Conservation (phyloP, 768 basidiomycete genomes). For the Podaxis pistillaris region DNA sequence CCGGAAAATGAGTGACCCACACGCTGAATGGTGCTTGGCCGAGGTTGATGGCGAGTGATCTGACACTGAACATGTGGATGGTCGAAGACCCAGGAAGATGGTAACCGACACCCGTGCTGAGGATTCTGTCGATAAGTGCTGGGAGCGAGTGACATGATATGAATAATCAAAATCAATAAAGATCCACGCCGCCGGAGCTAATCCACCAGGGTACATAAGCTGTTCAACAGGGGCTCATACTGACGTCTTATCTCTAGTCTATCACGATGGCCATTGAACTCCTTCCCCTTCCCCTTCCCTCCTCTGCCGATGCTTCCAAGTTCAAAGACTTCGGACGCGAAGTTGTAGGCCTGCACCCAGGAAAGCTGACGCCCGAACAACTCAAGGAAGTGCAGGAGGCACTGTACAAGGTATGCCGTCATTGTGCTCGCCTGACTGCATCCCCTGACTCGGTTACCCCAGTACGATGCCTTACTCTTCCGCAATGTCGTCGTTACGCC, state of each 20-base stretch:
- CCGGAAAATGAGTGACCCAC: background rate
- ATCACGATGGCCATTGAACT: constrained; percentile 67
- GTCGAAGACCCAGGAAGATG: background rate
- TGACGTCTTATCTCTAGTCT: constrained; percentile 1
- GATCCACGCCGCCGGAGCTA: background rate
- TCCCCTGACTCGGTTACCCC: background rate
- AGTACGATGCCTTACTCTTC: constrained; percentile 77
- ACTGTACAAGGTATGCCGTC: constrained; percentile 66
- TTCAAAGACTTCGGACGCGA: constrained; percentile 73
- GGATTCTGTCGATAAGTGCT: background rate
- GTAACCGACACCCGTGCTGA: background rate
- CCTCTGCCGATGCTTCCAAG: constrained; percentile 63
- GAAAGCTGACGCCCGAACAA: constrained; percentile 53
- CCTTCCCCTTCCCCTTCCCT: constrained; percentile 61
- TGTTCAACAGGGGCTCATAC: constrained; percentile 13
- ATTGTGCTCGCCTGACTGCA: background rate
- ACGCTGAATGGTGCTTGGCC: background rate
- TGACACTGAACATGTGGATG: background rate
- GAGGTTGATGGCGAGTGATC: background rate
- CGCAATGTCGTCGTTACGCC: constrained; percentile 65
- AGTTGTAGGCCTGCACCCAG: constrained; percentile 70
- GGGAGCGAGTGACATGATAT: background rate
- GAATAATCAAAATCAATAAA: constrained; percentile 3
- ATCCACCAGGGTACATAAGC: background rate
- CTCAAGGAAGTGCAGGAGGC: constrained; percentile 63